Percentiles rank a stretch among this genome's conserved stretches.
phyloP scores from a whole-genome alignment of 768 basidiomycete species.

The Dioszegia crocea region DNA sequence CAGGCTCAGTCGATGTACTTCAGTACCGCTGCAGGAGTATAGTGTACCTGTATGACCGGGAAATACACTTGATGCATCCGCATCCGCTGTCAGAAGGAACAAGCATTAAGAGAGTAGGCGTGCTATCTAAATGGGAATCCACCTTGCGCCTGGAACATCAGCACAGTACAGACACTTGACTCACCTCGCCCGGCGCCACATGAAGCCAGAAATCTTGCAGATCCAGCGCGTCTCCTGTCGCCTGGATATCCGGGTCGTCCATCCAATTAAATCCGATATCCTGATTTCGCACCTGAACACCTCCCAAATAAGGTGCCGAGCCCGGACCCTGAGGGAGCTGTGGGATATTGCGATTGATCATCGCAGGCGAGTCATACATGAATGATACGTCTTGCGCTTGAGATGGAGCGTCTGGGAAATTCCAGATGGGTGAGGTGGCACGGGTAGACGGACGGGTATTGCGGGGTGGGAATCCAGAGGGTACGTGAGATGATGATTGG shows the following conservation, averaged over 20 bases:
- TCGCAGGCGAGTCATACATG: not conserved
- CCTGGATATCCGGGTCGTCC: conserved; percentile 28
- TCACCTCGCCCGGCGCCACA: conserved; percentile 39
- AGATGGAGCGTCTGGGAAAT: not conserved
- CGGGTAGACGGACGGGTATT: no score
- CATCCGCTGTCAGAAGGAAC: no score
- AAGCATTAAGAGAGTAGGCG: no score
- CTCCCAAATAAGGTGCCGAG: not conserved
- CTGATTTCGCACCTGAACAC: not conserved
- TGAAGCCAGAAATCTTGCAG: conserved; percentile 39
- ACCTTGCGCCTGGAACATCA: conserved; percentile 27
- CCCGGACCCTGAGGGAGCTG: not conserved
- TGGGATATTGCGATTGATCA: not conserved
- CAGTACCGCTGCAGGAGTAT: no score
- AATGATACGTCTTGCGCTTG: not conserved
- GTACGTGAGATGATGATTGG: no score
- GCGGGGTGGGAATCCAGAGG: no score
- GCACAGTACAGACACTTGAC: conserved; percentile 5
- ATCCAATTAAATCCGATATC: conserved; percentile 21
- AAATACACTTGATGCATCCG: no score
- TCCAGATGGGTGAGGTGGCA: conserved; percentile 5
- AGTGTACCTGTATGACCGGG: no score
- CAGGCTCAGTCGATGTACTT: no score
- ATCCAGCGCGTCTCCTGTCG: conserved; percentile 15
- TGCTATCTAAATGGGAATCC: conserved; percentile 37